Evolutionary conservation across 148 eudicot species (phyloP).

Genomic region (Diospyros kaki): DNA sequence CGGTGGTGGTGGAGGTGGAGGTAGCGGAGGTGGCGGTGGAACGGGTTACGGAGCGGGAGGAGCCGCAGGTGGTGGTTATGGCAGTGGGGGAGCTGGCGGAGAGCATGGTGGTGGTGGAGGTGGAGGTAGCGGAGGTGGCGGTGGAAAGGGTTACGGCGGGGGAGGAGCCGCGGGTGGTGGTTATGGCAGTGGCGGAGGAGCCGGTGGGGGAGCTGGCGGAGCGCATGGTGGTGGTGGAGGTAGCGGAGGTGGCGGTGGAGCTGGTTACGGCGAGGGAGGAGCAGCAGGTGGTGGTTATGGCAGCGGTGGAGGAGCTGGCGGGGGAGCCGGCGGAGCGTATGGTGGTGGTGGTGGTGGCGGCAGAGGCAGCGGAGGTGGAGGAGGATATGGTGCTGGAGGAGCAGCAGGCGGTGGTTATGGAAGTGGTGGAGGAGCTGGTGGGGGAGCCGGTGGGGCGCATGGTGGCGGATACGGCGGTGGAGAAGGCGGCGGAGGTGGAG

Average conservation of each 20-base stretch:
- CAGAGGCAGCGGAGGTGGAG: conserved; percentile 16
- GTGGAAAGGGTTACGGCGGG: conserved; percentile 19
- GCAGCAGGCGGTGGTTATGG: conserved; percentile 11
- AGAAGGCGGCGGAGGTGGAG: conserved; percentile 23
- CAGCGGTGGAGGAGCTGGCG: conserved; percentile 35
- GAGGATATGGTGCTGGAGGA: conserved; percentile 24
- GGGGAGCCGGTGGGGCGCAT: conserved; percentile 14
- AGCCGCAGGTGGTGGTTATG: conserved; percentile 10
- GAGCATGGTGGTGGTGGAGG: conserved; percentile 20
- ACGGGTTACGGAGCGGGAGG: conserved; percentile 16
- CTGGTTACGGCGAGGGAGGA: conserved; percentile 18
- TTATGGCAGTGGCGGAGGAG: conserved; percentile 28
- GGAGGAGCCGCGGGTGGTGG: conserved; percentile 25
- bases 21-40: conserved; percentile 18
- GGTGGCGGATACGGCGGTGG: conserved; percentile 32
- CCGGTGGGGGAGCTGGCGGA: conserved; percentile 9
- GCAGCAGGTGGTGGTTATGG: conserved; percentile 10
- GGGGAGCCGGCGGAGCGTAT: conserved; percentile 15
- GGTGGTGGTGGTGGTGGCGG: conserved; percentile 35
- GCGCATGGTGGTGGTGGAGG: conserved; percentile 33
- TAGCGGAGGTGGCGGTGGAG: conserved; percentile 15
- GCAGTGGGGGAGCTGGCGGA: conserved; percentile 17
- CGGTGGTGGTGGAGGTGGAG: conserved; percentile 32
- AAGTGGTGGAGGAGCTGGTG: conserved; percentile 32
- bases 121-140: conserved; percentile 25